These are phyloP conservation scores for Falciphora oryzae DNA, from an alignment of 2,329 filamentous ascomycete species.

Conservation along the genomic window DNA sequence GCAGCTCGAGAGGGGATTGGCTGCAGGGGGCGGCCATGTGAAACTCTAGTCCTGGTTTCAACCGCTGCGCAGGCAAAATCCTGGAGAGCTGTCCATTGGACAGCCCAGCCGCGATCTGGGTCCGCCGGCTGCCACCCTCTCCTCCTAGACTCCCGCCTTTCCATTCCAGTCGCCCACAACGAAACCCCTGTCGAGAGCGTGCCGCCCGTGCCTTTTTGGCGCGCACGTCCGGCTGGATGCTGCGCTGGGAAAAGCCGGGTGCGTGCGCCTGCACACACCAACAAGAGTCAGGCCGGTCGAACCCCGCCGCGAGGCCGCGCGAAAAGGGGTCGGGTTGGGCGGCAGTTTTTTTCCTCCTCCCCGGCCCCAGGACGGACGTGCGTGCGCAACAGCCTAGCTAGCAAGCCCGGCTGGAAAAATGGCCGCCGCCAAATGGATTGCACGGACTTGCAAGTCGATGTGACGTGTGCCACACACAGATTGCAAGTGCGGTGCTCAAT, in stretches of 20 bases:
- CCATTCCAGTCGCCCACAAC: no score
- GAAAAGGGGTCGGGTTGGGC: neutral
- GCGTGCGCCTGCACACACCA: no score
- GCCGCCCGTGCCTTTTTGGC: neutral
- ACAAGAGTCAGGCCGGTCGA: no score
- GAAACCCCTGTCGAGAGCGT: no score
- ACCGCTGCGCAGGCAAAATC: constrained; percentile 1
- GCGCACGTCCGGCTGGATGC: neutral
- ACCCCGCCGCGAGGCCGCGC: neutral
- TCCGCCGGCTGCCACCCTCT: neutral
- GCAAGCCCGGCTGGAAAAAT: neutral
- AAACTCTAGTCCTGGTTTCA: neutral
- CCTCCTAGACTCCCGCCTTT: neutral
- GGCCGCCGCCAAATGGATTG: neutral
- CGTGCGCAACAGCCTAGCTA: neutral
- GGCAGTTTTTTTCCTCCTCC: neutral
- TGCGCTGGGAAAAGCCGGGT: neutral
- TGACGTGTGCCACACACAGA: neutral
- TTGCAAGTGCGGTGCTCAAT: neutral
- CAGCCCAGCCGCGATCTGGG: neutral
- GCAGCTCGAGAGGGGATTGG: neutral
- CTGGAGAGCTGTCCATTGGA: neutral
- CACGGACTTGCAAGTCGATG: neutral
- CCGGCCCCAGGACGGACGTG: no score
- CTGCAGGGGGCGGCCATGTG: neutral